Conservation (phyloP, 805 yeast genomes). For the Pichia thaimueangensis region DNA sequence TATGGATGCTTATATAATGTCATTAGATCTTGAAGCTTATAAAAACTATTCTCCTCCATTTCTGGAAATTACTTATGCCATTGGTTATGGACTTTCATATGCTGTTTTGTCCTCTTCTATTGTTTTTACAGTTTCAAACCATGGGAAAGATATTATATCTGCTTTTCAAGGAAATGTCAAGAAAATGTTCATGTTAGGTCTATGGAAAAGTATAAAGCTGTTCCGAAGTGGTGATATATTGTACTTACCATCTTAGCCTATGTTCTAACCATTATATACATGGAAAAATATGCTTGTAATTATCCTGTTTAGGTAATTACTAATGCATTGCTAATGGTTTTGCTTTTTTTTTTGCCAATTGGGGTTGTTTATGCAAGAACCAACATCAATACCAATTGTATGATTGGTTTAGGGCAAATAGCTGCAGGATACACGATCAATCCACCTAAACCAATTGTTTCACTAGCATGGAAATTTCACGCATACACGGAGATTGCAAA, state of each 20-base stretch:
- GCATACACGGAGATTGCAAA: slow-evolving; percentile 1
- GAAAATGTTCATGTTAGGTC: slow-evolving; percentile 2
- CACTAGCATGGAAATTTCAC: slow-evolving; percentile 1
- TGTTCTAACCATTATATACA: not conserved
- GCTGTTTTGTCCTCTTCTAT: not conserved
- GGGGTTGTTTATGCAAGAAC: not conserved
- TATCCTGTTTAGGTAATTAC: slow-evolving; percentile 1
- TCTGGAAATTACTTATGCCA: not conserved
- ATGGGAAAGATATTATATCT: not conserved
- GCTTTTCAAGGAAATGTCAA: not conserved
- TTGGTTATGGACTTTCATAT: slow-evolving; percentile 2
- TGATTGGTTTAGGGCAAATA: slow-evolving; percentile 1
- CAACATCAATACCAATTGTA: slow-evolving; percentile 1
- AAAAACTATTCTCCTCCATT: slow-evolving; percentile 1
- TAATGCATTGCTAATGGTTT: not conserved
- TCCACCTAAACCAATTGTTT: slow-evolving; percentile 3
- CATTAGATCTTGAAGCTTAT: slow-evolving; percentile 1
- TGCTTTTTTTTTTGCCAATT: not conserved
- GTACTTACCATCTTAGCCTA: not conserved
- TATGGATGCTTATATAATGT: not conserved
- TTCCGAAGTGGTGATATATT: slow-evolving; percentile 1
- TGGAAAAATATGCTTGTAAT: slow-evolving; percentile 1
- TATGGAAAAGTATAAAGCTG: not conserved
- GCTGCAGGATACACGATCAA: not conserved
- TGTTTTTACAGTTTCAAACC: not conserved